Conservation (phyloP, 1,284 basidiomycete species). For the Erythrobasidium hasegawianum region DNA sequence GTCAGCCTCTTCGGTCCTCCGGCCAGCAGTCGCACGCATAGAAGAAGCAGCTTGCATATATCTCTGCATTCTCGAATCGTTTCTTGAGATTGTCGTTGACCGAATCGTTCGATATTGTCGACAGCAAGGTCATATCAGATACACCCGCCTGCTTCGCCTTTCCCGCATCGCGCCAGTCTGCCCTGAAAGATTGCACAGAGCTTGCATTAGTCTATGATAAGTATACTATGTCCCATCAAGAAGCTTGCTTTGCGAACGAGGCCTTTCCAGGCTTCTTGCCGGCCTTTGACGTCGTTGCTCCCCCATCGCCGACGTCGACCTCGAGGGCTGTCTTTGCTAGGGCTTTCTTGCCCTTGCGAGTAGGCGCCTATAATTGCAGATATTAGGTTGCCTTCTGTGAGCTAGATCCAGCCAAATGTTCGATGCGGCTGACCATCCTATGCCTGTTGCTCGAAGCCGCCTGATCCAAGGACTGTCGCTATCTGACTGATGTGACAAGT, state of each 20-base stretch:
- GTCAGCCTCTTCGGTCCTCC: too few relatives aligned
- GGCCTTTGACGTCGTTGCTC: slow-evolving; percentile 19
- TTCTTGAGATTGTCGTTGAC: slow-evolving; percentile 98
- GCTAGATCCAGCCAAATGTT: too few relatives aligned
- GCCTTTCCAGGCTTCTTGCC: slow-evolving; percentile 31
- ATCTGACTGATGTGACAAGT: too few relatives aligned
- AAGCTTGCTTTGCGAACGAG: slow-evolving; percentile 27
- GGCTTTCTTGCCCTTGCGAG: slow-evolving; percentile 27
- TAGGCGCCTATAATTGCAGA: slow-evolving; percentile 16
- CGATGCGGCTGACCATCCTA: too few relatives aligned
- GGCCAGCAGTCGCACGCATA: neutral
- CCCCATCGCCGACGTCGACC: slow-evolving; percentile 22
- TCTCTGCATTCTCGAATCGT: slow-evolving; percentile 90
- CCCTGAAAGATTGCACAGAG: slow-evolving; percentile 56
- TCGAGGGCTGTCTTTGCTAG: slow-evolving; percentile 25
- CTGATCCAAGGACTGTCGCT: too few relatives aligned
- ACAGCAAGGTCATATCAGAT: slow-evolving; percentile 95
- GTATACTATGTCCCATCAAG: neutral
- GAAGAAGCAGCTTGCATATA: slow-evolving; percentile 60
- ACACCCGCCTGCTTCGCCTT: slow-evolving; percentile 94
- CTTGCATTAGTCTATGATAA: neutral
- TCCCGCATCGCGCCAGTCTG: slow-evolving; percentile 97
- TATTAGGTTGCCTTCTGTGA: neutral
- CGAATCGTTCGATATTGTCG: slow-evolving; percentile 94
- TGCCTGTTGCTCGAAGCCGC: too few relatives aligned